Base-by-base conservation (phyloP, 225 moss, liverwort and hornwort species). In the Marchantia paleacea region DNA sequence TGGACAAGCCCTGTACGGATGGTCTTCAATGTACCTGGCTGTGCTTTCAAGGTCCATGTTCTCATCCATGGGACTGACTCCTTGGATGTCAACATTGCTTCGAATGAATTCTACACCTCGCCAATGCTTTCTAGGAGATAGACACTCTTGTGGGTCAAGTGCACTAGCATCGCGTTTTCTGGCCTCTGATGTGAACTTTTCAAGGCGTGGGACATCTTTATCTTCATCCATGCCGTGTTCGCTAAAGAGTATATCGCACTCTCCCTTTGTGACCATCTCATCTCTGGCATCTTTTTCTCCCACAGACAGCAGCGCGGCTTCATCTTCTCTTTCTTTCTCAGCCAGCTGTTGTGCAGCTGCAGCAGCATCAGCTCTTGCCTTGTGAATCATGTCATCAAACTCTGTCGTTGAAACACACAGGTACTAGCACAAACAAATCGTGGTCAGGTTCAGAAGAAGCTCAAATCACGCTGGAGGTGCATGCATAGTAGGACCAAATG, bases 351-450 rank as follows among this genome's bases (percentile, higher is more conserved):
- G 47, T 87, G 4, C 66, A 69, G 82, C 26, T 39, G 39, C 39
- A 39, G 39, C 39, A 55, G 82, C 73, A 67, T 82, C 0, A 69
- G 6, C 60, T 85, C 85, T 52, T 84, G 92, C 92, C 60, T 86
- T 91, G 19, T 80, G 74, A 83, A 91, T 85, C 71, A 94, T 90
- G 48, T 92, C 91, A 82, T 94, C 88, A 88, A 94, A 94, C 64
- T 77, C 92, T 94, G 30, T 50, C 47, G 39, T 49, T 10, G n/a
- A 47, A 52, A 50, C 70, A 70, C n/a, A 70, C n/a, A 62, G 72
- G 31, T 70, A 72, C 10, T 80, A 39, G 16, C 58, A 10, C 16
- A 61, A n/a, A 58, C 7, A 52, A 25, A 29, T 15, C n/a, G 72
- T 4, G 0, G 19, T 49, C 8, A 70, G 25, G 10, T 18, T 9